Evolutionary conservation across 2,329 filamentous ascomycete species (phyloP), one percentile per base, ranked within the genome.

Genomic region (Huntiella abstrusa): DNA sequence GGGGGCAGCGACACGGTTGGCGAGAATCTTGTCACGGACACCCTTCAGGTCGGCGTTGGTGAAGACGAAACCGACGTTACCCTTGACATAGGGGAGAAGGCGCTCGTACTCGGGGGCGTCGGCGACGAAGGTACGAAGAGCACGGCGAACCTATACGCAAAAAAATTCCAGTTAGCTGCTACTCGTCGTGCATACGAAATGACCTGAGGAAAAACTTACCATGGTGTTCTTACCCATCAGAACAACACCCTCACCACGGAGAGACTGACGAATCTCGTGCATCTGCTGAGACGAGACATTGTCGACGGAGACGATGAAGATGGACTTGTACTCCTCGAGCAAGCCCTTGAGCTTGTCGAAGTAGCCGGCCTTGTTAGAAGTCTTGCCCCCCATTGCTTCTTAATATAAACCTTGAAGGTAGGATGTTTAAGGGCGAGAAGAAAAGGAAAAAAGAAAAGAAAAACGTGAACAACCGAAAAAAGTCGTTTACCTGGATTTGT

Each of bases 231-330:
- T 96, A 66, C 88, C 91, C 91, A 96, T 96, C 71, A 98, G 75
- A 59, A 98, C 87, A 59, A 96, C 83, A 69, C 77, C 87, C 69
- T 93, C 71, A 53, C 80, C 81, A 66, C 91, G 87, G 66, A 98
- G 83, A 61, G 84, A 70, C 62, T 80, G 71, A 67, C 91, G 83
- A 68, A 98, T 96, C 79, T 98, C 91, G 84, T 98, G 91, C 92
- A 98, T 98, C 80, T 98, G 92, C 80, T 98, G 91, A 59, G 91
- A 98, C 68, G 81, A 85, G 79, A 98, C 91, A 98, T 96, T 98
- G 85, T 96, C 84, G 64, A 88, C 81, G 64, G 78, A 64, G 67
- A 94, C 87, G 68, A 98, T 87, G 84, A 98, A 96, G 73, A 96
- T 83, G 63, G 83, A 88, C 67, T 77, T 78, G 82, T 92, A 96